phyloP scores from a whole-genome alignment of 2,329 filamentous ascomycete species.

The Sarocladiaceae sp. region DNA sequence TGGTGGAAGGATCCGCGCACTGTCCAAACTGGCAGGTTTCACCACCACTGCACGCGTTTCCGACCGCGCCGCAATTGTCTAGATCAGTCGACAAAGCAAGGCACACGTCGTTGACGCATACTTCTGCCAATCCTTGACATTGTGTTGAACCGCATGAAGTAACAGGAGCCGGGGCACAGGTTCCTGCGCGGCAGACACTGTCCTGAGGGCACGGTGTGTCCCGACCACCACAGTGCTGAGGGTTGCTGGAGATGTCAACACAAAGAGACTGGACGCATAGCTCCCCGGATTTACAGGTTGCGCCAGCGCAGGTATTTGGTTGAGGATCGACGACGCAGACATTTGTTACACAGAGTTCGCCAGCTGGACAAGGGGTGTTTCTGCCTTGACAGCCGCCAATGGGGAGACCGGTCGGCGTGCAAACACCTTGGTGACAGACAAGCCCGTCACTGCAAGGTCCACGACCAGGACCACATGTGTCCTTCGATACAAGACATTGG shows the following conservation, averaged over 20 bases:
- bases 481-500: neutral
- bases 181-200: conserved; percentile 1
- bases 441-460: conserved; percentile 1
- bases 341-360: conserved; percentile 1
- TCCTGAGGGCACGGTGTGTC: conserved; percentile 4
- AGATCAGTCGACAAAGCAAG: neutral
- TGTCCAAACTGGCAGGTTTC: conserved; percentile 2
- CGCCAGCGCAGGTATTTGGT: conserved; percentile 1
- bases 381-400: conserved; percentile 1
- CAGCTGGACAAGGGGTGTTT: neutral
- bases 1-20: neutral
- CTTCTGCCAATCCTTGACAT: neutral
- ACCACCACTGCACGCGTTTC: neutral
- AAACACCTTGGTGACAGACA: conserved; percentile 3
- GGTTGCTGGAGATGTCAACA: neutral
- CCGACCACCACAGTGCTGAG: conserved; percentile 3
- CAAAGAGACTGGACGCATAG: neutral
- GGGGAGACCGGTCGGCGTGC: conserved; percentile 4
- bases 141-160: neutral
- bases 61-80: neutral
- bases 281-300: neutral
- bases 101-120: neutral
- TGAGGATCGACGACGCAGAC: conserved; percentile 3
- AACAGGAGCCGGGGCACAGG: neutral
- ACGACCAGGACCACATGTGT: conserved; percentile 5